A percentile compares a stretch with the other conserved stretches of the same genome.
phyloP scores from a whole-genome alignment of 1,284 basidiomycete species.

The Porodaedalea pini region DNA sequence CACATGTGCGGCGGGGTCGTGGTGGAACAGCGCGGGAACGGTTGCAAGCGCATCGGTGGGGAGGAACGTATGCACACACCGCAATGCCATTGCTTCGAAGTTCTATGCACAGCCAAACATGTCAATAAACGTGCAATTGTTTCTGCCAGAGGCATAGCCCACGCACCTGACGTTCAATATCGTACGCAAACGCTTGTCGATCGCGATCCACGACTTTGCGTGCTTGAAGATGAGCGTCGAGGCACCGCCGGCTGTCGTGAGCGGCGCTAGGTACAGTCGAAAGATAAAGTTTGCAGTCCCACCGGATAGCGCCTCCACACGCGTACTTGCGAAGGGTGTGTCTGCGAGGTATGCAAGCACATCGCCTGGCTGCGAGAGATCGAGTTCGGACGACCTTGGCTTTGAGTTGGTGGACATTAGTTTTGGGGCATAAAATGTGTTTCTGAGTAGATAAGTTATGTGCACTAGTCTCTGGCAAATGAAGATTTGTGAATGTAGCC shows the following conservation, averaged over 20 bases:
- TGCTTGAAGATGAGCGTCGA: constrained; percentile 55
- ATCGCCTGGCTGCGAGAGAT: constrained; percentile 36
- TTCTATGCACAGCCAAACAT: constrained; percentile 21
- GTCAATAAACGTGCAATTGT: background rate
- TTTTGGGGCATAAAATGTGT: background rate
- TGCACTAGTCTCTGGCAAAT: no score
- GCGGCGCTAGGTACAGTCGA: constrained; percentile 42
- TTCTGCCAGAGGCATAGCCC: background rate
- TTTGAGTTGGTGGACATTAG: background rate
- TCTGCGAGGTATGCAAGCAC: constrained; percentile 37
- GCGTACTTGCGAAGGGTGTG: constrained; percentile 38
- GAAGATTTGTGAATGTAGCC: no score
- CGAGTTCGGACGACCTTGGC: constrained; percentile 21
- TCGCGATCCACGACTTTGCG: constrained; percentile 41
- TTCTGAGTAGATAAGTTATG: no score
- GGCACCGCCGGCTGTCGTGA: constrained; percentile 31
- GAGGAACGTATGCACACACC: constrained; percentile 34
- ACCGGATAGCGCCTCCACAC: constrained; percentile 40
- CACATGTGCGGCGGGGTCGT: constrained; percentile 45
- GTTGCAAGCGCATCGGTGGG: constrained; percentile 37
- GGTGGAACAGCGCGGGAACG: constrained; percentile 46
- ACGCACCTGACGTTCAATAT: constrained; percentile 51
- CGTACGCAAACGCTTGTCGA: constrained; percentile 33
- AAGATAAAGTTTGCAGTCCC: constrained; percentile 53
- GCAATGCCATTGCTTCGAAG: constrained; percentile 51